Conservation (phyloP, 2,329 filamentous ascomycete genomes). For the Microdochium trichocladiopsis region DNA sequence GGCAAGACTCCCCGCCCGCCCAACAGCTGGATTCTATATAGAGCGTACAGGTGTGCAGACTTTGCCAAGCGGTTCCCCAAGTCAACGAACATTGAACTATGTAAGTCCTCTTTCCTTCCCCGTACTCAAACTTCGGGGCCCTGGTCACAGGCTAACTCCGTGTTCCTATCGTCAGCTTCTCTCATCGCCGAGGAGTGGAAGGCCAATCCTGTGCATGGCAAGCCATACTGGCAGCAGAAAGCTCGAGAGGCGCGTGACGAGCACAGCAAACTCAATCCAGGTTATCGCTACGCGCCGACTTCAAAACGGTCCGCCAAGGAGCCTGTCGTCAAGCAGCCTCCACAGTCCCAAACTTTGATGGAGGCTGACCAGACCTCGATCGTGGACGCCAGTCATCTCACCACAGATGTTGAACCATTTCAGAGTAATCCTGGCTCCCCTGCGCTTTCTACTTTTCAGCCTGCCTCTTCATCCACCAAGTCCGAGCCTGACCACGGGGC, state of each 20-base stretch:
- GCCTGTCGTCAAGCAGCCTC: too few species aligned
- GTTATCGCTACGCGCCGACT: slow-evolving; percentile 30
- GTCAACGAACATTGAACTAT: background rate
- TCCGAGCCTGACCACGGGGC: too few species aligned
- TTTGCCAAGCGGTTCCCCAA: background rate
- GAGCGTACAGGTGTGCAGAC: background rate
- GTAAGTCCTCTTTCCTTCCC: background rate
- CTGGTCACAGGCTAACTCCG: too few species aligned
- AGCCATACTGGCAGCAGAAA: background rate
- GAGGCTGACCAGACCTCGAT: too few species aligned
- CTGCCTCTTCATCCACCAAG: too few species aligned
- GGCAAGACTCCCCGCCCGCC: background rate
- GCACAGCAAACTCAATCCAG: slow-evolving; percentile 20
- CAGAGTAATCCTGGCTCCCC: too few species aligned
- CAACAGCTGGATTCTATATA: background rate
- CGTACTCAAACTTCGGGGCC: too few species aligned
- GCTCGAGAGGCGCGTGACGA: slow-evolving; percentile 4
- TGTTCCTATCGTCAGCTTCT: background rate
- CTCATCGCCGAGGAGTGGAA: background rate
- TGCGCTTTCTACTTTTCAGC: too few species aligned
- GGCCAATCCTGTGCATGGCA: background rate
- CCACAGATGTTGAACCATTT: too few species aligned
- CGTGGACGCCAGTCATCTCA: too few species aligned
- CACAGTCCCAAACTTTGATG: too few species aligned
- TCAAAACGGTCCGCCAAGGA: slow-evolving; percentile 9